These are phyloP conservation scores for Galeopsis tetrahit DNA, from an alignment of 257 asterid species.

Conservation along the genomic window DNA sequence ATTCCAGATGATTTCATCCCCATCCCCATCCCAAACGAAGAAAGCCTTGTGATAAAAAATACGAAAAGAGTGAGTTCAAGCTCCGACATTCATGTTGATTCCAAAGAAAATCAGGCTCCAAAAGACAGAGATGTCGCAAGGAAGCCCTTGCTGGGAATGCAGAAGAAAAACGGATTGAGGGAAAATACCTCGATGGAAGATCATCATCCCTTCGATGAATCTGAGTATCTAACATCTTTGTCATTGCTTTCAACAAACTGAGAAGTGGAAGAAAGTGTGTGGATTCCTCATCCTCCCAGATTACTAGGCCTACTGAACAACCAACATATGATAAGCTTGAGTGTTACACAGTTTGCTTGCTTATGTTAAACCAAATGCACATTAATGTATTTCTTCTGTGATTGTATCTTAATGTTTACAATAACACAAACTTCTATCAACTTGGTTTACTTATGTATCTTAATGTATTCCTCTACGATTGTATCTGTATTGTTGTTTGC, in stretches of 20 bases:
- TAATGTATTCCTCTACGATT: too few species aligned
- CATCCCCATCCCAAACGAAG: slow-evolving; percentile 27
- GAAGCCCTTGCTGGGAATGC: slow-evolving; percentile 49
- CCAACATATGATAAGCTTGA: not conserved
- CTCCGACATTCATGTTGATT: slow-evolving; percentile 15
- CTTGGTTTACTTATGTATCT: too few species aligned
- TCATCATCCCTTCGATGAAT: slow-evolving; percentile 60
- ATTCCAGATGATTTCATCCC: slow-evolving; percentile 39
- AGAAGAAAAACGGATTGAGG: slow-evolving; percentile 30
- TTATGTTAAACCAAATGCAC: slow-evolving; percentile 4
- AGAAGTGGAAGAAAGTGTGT: slow-evolving; percentile 29
- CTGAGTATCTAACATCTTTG: slow-evolving; percentile 35
- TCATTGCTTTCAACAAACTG: slow-evolving; percentile 62
- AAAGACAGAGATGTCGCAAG: slow-evolving; percentile 19
- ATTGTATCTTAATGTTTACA: not conserved
- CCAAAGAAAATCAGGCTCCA: slow-evolving; percentile 59
- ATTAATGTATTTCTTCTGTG: slow-evolving; percentile 7
- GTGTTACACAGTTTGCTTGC: slow-evolving; percentile 3
- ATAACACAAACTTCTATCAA: not conserved
- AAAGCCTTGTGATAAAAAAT: slow-evolving; percentile 6
- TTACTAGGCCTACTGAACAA: not conserved
- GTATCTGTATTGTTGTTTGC: too few species aligned
- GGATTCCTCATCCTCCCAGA: slow-evolving; percentile 17
- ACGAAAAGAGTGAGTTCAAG: slow-evolving; percentile 30
- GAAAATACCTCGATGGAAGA: slow-evolving; percentile 31